These are phyloP conservation scores for Maudiozyma pseudohumilis DNA, from an alignment of 805 yeast genomes.

Conservation along the genomic window DNA sequence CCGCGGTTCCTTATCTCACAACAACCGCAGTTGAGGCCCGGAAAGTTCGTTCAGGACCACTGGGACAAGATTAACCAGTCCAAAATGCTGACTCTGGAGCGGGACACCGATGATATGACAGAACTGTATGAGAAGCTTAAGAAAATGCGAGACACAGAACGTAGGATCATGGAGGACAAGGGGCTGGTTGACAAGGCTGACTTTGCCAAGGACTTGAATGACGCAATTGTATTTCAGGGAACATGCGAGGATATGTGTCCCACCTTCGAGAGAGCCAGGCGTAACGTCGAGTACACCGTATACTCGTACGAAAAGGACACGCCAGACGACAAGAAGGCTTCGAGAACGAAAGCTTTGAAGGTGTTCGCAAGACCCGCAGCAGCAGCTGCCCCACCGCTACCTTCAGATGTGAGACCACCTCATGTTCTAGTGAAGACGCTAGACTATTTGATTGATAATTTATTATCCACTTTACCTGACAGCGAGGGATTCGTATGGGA, in stretches of 20 bases:
- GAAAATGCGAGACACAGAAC: slow-evolving; percentile 61
- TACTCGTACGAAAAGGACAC: slow-evolving; percentile 66
- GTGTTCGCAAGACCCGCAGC: slow-evolving; percentile 96
- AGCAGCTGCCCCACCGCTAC: slow-evolving; percentile 95
- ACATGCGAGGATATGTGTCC: slow-evolving; percentile 95
- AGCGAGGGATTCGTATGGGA: slow-evolving; percentile 94
- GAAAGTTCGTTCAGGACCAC: slow-evolving; percentile 30
- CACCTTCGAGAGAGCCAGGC: slow-evolving; percentile 75
- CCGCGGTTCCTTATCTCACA: slow-evolving; percentile 33
- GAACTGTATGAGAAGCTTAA: slow-evolving; percentile 68
- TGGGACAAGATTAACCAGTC: slow-evolving; percentile 78
- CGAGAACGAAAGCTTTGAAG: slow-evolving; percentile 60
- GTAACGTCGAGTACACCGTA: slow-evolving; percentile 81
- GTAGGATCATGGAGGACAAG: slow-evolving; percentile 64
- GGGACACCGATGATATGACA: slow-evolving; percentile 46
- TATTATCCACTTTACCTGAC: slow-evolving; percentile 62
- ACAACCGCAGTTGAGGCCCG: slow-evolving; percentile 29
- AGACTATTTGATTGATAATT: slow-evolving; percentile 55
- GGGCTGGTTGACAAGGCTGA: slow-evolving; percentile 87
- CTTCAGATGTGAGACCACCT: slow-evolving; percentile 96
- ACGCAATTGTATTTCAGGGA: slow-evolving; percentile 82
- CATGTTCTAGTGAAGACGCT: slow-evolving; percentile 55
- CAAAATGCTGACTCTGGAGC: slow-evolving; percentile 46
- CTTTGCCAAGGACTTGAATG: slow-evolving; percentile 67
- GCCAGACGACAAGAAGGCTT: slow-evolving; percentile 41